These are phyloP conservation scores for Ambrosia artemisiifolia DNA, from an alignment of 129 eudicot species.

Conservation along the genomic window DNA sequence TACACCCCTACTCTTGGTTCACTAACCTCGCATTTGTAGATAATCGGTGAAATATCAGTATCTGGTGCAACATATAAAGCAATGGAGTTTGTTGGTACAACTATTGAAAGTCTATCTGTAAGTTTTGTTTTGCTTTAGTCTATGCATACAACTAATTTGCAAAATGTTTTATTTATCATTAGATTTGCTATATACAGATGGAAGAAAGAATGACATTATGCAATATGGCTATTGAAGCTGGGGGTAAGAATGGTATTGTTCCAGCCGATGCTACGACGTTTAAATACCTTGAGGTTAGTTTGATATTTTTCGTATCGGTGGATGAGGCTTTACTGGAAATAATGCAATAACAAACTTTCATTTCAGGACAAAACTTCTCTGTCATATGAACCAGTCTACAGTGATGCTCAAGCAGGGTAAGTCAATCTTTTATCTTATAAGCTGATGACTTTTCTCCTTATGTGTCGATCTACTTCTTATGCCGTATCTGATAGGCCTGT, in stretches of 20 bases:
- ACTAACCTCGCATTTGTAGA: constrained; percentile 36
- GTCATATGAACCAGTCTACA: constrained; percentile 63
- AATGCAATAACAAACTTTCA: not conserved
- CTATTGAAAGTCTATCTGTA: constrained; percentile 54
- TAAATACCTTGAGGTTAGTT: constrained; percentile 57
- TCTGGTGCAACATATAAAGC: constrained; percentile 84
- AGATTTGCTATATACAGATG: constrained; percentile 40
- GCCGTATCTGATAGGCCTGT: not conserved
- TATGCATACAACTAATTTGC: not conserved
- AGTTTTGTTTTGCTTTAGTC: constrained; percentile 11
- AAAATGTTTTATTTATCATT: not conserved
- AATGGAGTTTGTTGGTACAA: constrained; percentile 75
- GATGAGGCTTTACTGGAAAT: not conserved
- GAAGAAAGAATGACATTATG: constrained; percentile 77
- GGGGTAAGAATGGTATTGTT: constrained; percentile 70
- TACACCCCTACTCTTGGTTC: not conserved
- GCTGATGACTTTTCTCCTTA: not conserved
- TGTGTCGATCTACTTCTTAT: not conserved
- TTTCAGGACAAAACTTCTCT: constrained; percentile 46
- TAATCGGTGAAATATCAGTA: constrained; percentile 82
- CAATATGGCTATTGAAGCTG: constrained; percentile 78
- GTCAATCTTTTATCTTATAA: not conserved
- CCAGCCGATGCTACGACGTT: constrained; percentile 63
- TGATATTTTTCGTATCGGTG: not conserved
- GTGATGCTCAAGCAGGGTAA: constrained; percentile 66